Evolutionary conservation across 257 asterid genomes (phyloP), one percentile per base, ranked within the genome.

Genomic region (Solanum acaule): DNA sequence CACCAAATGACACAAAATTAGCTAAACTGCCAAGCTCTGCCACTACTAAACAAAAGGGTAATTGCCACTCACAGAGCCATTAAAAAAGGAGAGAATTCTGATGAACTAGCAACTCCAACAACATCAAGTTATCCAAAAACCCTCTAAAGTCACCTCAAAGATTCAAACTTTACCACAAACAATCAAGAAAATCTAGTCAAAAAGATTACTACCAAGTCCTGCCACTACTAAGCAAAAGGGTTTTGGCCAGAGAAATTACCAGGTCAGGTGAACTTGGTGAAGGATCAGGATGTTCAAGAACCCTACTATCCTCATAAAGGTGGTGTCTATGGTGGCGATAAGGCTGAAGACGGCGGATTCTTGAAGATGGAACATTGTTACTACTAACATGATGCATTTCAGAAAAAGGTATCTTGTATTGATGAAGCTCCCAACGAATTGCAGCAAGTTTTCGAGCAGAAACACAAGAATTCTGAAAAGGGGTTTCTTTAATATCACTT

Each of bases 401-500:
- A 37, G 89, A 88, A 77, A 94, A 92, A 2, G 94, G 94, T 4
- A 88, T 92, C 59, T 92, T 92, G 93, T 92, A 92, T 1, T 93
- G 95, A 88, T 94, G 90, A 86, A 95, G 94, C 52, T 96, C 98
- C 98, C 99, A 97, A 83, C 93, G 93, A 68, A 93, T 86, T 82
- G 99, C 98, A 71, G 94, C 99, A 86, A 97, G 96, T 90, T 96
- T 96, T 89, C 99, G 94, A 2, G 96, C 96, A 86, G 98, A 96
- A 91, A 92, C 89, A 84, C 65, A 0, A 90, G 95, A 90, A 85
- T 86, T 9, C 77, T 27, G 81, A 33, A 84, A 85, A 91, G 90
- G 92, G 88, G 63, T 34, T 67, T 38, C 77, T 42, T 76, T 29
- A 89, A 81, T 67, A 23, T 49, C 49, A 88, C 38, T 52, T 87